phyloP scores from a whole-genome alignment of 176 grass and related monocot species.

The Bolboschoenus planiculmis region DNA sequence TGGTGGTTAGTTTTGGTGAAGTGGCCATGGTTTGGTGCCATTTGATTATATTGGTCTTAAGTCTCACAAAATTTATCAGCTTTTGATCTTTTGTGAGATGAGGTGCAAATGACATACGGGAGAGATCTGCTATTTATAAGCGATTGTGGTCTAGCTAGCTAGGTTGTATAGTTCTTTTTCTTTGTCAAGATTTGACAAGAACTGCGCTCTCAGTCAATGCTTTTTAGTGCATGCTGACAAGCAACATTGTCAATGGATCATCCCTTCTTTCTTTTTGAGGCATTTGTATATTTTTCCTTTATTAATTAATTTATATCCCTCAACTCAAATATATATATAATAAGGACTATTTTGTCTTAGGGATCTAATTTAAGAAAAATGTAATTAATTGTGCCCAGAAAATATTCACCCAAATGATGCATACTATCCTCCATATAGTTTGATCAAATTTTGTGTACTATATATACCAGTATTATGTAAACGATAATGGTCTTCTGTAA shows the following conservation, averaged over 20 bases:
- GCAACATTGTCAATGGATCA: not conserved
- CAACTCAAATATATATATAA: no score
- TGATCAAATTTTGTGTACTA: not conserved
- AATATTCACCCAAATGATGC: not conserved
- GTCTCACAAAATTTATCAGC: not conserved
- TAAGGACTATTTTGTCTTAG: not conserved
- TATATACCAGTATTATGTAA: not conserved
- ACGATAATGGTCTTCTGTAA: no score
- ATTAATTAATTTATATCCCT: not conserved
- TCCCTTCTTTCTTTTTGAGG: not conserved
- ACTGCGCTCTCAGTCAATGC: not conserved
- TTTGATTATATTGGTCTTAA: not conserved
- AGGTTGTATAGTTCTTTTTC: not conserved
- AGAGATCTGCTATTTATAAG: slow-evolving; percentile 35
- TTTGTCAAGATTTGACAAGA: not conserved
- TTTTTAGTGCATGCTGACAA: slow-evolving; percentile 6
- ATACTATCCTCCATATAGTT: not conserved
- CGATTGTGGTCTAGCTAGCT: not conserved
- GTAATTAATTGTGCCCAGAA: not conserved
- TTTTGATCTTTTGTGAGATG: not conserved
- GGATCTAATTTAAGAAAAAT: not conserved
- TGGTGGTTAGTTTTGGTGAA: slow-evolving; percentile 5
- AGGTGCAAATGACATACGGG: slow-evolving; percentile 15
- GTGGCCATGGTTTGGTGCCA: slow-evolving; percentile 20
- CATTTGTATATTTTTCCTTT: not conserved